Evolutionary conservation across 306 rosid species (phyloP).

Genomic region (Quercus variabilis): DNA sequence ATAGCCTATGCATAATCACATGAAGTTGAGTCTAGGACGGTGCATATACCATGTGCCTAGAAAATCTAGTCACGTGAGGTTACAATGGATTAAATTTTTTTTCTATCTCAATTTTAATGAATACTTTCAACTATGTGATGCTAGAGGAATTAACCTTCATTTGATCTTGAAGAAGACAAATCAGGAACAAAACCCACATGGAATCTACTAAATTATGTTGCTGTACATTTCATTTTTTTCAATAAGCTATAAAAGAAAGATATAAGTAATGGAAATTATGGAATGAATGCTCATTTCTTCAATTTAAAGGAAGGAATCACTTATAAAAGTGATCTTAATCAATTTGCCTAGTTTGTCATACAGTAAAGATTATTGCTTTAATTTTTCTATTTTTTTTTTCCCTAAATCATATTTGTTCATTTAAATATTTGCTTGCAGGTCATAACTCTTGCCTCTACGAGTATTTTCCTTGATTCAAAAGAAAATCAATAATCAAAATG

Average conservation of each 20-base stretch:
- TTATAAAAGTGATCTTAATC: no score
- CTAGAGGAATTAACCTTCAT: background rate
- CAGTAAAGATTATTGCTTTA: background rate
- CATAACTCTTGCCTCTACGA: constrained; percentile 58
- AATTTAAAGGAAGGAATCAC: background rate
- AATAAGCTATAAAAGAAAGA: background rate
- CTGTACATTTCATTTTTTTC: background rate
- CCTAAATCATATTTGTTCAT: background rate
- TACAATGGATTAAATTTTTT: background rate
- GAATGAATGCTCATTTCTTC: background rate
- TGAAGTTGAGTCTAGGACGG: constrained; percentile 19
- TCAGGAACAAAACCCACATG: background rate
- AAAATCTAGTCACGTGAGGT: constrained; percentile 22
- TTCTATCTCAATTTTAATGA: background rate
- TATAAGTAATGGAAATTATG: background rate
- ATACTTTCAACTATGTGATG: background rate
- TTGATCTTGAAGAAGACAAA: background rate
- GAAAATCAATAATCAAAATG: constrained; percentile 3
- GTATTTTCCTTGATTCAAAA: constrained; percentile 36
- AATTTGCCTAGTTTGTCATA: no score
- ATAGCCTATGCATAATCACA: constrained; percentile 18
- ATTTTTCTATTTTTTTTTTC: background rate
- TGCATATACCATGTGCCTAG: constrained; percentile 18
- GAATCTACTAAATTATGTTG: background rate
- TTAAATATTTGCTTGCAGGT: constrained; percentile 38